These are phyloP conservation scores for Phialocephala sp. DNA, from an alignment of 2,329 filamentous ascomycete genomes.

Conservation along the genomic window DNA sequence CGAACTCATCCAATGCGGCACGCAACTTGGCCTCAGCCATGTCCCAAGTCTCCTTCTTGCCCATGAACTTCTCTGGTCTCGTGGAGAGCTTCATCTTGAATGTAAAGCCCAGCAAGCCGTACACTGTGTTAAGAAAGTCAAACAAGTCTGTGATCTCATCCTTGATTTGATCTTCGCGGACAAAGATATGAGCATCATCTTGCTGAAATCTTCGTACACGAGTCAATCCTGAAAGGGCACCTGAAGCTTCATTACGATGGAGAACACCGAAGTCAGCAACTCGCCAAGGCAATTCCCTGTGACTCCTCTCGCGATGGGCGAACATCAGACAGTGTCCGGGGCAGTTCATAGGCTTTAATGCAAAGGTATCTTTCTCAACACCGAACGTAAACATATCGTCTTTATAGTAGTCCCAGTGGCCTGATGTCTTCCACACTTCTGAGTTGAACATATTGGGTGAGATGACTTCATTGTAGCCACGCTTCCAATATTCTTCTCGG, in stretches of 20 bases:
- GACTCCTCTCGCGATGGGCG: constrained; percentile 80
- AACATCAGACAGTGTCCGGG: constrained; percentile 93
- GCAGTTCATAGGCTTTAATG: constrained; percentile 98
- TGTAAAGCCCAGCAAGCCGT: constrained; percentile 82
- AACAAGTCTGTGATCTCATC: constrained; percentile 83
- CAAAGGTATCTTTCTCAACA: constrained; percentile 83
- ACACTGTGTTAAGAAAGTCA: constrained; percentile 82
- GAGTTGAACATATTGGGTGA: constrained; percentile 97
- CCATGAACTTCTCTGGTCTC: constrained; percentile 85
- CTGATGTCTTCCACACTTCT: constrained; percentile 90
- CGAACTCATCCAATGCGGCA: constrained; percentile 81
- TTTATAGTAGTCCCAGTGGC: constrained; percentile 92
- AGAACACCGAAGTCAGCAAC: constrained; percentile 96
- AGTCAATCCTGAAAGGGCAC: constrained; percentile 87
- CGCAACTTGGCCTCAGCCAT: constrained; percentile 82
- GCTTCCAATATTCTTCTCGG: constrained; percentile 86
- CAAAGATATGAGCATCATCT: constrained; percentile 97
- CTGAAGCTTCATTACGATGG: constrained; percentile 94
- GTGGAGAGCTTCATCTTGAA: constrained; percentile 97
- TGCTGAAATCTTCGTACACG: constrained; percentile 94
- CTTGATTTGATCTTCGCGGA: constrained; percentile 76
- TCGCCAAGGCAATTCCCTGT: constrained; percentile 87
- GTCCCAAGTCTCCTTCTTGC: constrained; percentile 86
- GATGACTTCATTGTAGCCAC: constrained; percentile 93
- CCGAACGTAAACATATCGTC: constrained; percentile 95